These are phyloP conservation scores for Leucosporidium creatinivorum DNA, from an alignment of 768 basidiomycete genomes.

Conservation along the genomic window DNA sequence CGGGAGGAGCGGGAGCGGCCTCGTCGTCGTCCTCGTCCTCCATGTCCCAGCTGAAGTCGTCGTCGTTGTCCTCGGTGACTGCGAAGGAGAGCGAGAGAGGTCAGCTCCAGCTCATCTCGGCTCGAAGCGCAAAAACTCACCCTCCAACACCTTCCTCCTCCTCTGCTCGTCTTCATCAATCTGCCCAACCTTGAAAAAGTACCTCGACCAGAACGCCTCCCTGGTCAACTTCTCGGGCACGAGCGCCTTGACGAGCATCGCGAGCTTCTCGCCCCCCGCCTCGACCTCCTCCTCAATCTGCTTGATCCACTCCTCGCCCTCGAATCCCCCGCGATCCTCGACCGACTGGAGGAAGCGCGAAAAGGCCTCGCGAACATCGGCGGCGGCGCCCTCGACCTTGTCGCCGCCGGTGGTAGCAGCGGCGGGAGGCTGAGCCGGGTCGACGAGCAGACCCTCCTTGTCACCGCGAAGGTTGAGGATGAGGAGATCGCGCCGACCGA, in stretches of 20 bases:
- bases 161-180: conserved; percentile 43
- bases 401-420: conserved; percentile 1
- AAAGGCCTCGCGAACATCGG: conserved; percentile 24
- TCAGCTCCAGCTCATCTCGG: background rate
- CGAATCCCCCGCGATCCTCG: conserved; percentile 53
- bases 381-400: conserved; percentile 26
- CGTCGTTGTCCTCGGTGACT: conserved; percentile 54
- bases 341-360: conserved; percentile 36
- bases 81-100: conserved; percentile 8
- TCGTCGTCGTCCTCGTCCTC: conserved; percentile 75
- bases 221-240: conserved; percentile 17
- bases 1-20: conserved; percentile 2
- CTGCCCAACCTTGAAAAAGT: conserved; percentile 62
- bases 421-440: conserved; percentile 38
- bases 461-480: conserved; percentile 42
- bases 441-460: conserved; percentile 41
- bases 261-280: conserved; percentile 42
- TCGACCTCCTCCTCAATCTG: conserved; percentile 44
- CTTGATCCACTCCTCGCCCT: conserved; percentile 55
- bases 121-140: conserved; percentile 24
- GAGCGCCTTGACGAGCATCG: background rate
- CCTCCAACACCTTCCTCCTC: conserved; percentile 65
- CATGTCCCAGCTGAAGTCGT: conserved; percentile 88
- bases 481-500: conserved; percentile 42
- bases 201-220: conserved; percentile 73